Evolutionary conservation across 208 protist species (phyloP).

Genomic region (Acanthamoeba castellanii): DNA sequence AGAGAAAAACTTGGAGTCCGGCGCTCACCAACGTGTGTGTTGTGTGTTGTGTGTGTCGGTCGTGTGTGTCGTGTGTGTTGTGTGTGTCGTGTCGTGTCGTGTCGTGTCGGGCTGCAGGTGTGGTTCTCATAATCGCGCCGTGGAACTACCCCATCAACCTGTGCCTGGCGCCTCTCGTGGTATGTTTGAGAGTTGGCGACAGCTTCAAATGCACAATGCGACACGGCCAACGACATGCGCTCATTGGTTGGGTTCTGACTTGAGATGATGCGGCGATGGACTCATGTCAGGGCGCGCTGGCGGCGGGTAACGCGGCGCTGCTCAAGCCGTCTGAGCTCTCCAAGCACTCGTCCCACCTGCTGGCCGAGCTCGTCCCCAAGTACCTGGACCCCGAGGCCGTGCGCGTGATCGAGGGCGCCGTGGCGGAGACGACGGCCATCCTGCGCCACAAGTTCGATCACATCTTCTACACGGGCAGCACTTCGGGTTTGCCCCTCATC

Average conservation of each 20-base stretch:
- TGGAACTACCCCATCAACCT: conserved; percentile 65
- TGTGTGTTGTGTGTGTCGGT: not conserved
- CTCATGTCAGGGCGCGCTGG: not conserved
- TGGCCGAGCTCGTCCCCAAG: conserved; percentile 57
- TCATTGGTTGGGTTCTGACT: not conserved
- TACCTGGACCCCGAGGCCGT: conserved; percentile 89
- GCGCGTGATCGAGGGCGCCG: conserved; percentile 87
- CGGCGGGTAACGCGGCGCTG: conserved; percentile 40
- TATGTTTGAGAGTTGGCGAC: not conserved
- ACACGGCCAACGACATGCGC: no score
- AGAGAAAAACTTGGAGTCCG: not conserved
- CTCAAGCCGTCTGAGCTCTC: conserved; percentile 49
- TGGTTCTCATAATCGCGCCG: conserved; percentile 60
- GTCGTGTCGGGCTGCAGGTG: not conserved
- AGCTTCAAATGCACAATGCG: no score
- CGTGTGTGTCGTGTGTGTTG: not conserved
- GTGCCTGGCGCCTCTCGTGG: conserved; percentile 37
- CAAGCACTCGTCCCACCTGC: conserved; percentile 1
- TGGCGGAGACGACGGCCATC: conserved; percentile 89
- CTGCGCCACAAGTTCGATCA: conserved; percentile 93
- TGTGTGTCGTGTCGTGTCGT: not conserved
- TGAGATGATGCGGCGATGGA: not conserved
- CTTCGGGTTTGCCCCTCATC: not conserved
- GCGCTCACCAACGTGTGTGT: not conserved
- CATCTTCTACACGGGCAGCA: conserved; percentile 95